Conservation (phyloP, 2,329 filamentous ascomycete species). For the Helotiales sp. region DNA sequence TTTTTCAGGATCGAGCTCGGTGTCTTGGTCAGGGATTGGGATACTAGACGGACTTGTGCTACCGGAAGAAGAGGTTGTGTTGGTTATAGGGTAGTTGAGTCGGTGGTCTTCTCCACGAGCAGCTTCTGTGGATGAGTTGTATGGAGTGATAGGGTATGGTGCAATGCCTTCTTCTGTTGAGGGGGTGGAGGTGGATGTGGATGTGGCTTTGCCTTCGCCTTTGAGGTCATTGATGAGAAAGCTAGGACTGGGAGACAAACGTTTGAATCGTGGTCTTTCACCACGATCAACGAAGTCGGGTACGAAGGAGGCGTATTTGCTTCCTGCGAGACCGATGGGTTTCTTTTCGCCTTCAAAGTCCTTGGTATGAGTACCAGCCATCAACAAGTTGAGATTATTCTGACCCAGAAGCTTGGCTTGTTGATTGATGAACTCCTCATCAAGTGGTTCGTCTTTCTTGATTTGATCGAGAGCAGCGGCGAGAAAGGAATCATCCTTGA, state of each 20-base stretch:
- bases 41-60: too few species aligned
- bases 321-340: slow-evolving; percentile 16
- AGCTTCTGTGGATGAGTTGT: neutral
- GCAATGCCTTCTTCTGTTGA: too few species aligned
- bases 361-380: neutral
- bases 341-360: neutral
- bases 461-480: neutral
- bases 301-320: slow-evolving; percentile 14
- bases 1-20: neutral
- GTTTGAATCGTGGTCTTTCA: neutral
- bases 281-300: neutral
- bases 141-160: too few species aligned
- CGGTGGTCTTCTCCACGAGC: neutral
- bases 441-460: neutral
- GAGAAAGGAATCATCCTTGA: neutral
- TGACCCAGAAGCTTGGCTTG: neutral
- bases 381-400: neutral
- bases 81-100: too few species aligned
- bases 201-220: too few species aligned
- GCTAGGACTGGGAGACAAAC: neutral
- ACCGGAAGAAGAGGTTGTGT: too few species aligned
- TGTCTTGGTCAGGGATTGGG: neutral
- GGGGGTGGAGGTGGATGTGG: too few species aligned
- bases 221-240: neutral
- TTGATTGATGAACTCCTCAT: neutral